Base-by-base conservation (phyloP, 345 rosid species). In the Stellera chamaejasme region DNA sequence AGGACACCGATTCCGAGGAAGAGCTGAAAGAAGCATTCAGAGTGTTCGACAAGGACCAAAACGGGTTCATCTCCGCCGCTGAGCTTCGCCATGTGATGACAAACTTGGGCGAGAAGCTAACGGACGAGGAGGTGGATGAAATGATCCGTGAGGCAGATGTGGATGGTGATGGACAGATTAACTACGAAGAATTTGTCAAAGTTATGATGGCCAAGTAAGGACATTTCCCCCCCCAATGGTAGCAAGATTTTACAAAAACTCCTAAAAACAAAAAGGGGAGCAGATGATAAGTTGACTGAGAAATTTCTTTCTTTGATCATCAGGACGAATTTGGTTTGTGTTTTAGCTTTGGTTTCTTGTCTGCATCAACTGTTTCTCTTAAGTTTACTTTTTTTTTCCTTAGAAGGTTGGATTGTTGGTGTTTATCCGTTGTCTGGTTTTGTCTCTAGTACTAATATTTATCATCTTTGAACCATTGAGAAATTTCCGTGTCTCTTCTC, bases 21-120 rank as follows among this genome's bases (percentile, higher is more conserved):
- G 66, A 62, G 27, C 66, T 62, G 46, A 62, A 62, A 11, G 66
- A 62, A 52, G 66, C 66, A 1, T 62, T 62, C 66, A 54, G 66
- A 13, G 66, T 62, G 15, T 62, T 62, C 39, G 66, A 62, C 66
- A 62, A 62, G 59, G 66, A 62, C 14, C 66, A 62, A 59, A 62
- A 62, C 36, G 66, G 66, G 1, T 62, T 62, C 59, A 62, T 62
- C 10, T 62, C 66, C 46, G 66, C 66, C 19, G 59, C 66, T 2
- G 66, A 62, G 58, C 66, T 62, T 13, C 66, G 66, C 39, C 66
- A 62, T 54, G 66, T 62, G n/a, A 62, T 62, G 66, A 62, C 66
- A 10, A 62, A 62, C 43, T 58, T 62, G 13, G 66, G 66, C 6
- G 66, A 62, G 53, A 62, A 62, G 66, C 59, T 62, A 41, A 62